These are phyloP conservation scores for Coccinonectria pachysandricola DNA, from an alignment of 2,329 filamentous ascomycete genomes.

Conservation along the genomic window DNA sequence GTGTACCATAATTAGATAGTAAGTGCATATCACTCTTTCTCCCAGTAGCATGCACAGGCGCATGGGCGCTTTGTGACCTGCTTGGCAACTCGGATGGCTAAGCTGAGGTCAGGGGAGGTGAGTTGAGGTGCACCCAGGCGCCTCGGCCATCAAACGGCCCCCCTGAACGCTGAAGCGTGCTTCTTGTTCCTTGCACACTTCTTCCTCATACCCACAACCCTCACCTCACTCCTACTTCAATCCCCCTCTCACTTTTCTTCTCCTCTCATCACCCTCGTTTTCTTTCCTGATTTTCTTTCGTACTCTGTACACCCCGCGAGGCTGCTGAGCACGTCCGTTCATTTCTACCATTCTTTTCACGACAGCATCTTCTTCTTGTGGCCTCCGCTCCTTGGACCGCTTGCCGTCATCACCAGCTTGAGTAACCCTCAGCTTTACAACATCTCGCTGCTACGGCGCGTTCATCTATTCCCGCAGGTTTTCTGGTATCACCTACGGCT, in stretches of 20 bases:
- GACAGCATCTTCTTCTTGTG: slow-evolving; percentile 14
- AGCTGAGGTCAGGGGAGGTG: no score
- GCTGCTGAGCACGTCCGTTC: slow-evolving; percentile 28
- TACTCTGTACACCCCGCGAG: slow-evolving; percentile 11
- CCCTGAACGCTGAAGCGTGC: no score
- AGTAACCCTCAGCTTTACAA: slow-evolving; percentile 9
- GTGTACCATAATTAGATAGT: no score
- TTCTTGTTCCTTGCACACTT: no score
- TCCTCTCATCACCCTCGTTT: slow-evolving; percentile 13
- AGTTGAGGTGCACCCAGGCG: no score
- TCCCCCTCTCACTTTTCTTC: not conserved
- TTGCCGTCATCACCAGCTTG: slow-evolving; percentile 13
- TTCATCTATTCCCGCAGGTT: slow-evolving; percentile 23
- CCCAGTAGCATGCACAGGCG: no score
- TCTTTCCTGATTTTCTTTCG: slow-evolving; percentile 11
- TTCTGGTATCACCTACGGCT: slow-evolving; percentile 23
- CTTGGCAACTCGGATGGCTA: no score
- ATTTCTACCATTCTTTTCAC: slow-evolving; percentile 17
- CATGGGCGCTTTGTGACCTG: no score
- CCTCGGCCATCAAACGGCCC: no score
- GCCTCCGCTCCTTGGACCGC: slow-evolving; percentile 20
- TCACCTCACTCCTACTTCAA: not conserved
- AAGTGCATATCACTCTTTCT: no score
- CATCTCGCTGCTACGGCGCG: slow-evolving; percentile 8
- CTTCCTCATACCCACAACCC: not conserved